Conservation (phyloP, 2,329 filamentous ascomycete genomes). For the Davidsoniella neocaledoniae region DNA sequence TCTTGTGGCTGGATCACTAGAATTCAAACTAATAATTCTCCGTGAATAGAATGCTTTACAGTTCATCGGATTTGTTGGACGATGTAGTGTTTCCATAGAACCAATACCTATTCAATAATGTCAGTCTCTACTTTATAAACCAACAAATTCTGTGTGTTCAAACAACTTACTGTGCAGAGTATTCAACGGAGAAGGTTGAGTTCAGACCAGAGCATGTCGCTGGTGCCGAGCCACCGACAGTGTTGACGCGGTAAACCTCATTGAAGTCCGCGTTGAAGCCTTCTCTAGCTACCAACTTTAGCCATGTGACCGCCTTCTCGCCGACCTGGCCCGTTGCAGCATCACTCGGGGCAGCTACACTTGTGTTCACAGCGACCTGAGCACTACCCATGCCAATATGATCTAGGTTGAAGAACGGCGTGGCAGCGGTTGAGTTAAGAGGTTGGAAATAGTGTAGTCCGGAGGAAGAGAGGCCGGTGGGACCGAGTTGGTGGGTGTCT, state of each 20-base stretch:
- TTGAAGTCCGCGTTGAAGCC: conserved; percentile 44
- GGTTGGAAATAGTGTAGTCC: conserved; percentile 64
- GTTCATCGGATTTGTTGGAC: background rate
- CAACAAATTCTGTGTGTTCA: background rate
- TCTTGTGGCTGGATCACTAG: too few relatives aligned
- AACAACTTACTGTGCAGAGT: conserved; percentile 61
- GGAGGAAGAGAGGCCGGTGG: conserved; percentile 45
- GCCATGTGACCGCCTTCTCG: conserved; percentile 60
- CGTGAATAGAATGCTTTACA: background rate
- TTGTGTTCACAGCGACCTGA: conserved; percentile 43
- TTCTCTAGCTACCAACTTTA: conserved; percentile 44
- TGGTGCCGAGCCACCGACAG: conserved; percentile 64
- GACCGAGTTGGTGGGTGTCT: conserved; percentile 24
- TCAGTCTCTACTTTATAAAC: conserved; percentile 6
- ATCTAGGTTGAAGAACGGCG: conserved; percentile 68
- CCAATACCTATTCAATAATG: conserved; percentile 21
- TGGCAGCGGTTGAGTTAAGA: conserved; percentile 33
- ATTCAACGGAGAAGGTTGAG: conserved; percentile 54
- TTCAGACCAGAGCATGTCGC: conserved; percentile 51
- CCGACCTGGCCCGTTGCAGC: conserved; percentile 44
- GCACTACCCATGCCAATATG: conserved; percentile 28
- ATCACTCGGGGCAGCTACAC: conserved; percentile 42
- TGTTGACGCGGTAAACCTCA: conserved; percentile 71
- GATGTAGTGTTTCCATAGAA: conserved; percentile 16
- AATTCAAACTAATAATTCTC: background rate